Base-by-base conservation (phyloP, 305 asterid species). In the Fraxinus xanthoxyloides region DNA sequence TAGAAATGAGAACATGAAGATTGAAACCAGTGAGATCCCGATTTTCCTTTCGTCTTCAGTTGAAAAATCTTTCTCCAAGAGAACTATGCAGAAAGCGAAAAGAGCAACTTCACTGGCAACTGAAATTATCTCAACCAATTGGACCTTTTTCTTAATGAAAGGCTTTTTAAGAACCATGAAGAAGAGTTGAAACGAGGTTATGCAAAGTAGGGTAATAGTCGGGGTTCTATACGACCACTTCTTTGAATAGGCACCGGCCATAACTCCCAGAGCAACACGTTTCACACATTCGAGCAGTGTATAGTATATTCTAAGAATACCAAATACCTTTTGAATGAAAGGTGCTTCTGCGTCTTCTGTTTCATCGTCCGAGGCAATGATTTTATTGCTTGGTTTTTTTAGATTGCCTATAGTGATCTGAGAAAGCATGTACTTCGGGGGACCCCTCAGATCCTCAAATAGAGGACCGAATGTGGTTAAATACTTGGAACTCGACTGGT, bases 331-430 rank as follows among this genome's bases (percentile, higher is more conserved):
- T 80, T 96, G 98, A 15, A 93, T 89, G 82, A 85, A 89, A 23
- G 99, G 98, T 12, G 98, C 98, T 81, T 94, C 98, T 7, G 98
- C 98, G 63, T 94, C 99, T 80, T 93, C 98, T 0, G 92, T 96
- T 72, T 94, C 99, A 51, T 93, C 99, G 7, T 96, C 98, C 0
- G 98, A 94, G 54, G 85, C 95, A 8, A 96, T 96, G 87, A 96
- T 95, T 79, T 91, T 85, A 34, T 87, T 93, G 7, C 81, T 81
- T 13, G 83, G 79, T 86, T 86, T 91, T 15, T 48, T 87, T 21
- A 78, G 40, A 81, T 86, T 89, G 28, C 91, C 87, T 36, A 90
- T 92, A 0, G 94, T 56, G 63, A 96, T 89, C 77, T 94, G 99
- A 34, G 98, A 91, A 80, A 96, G 91, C 99, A 96, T 96, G 87